These are phyloP conservation scores for Thelephora terrestris DNA, from an alignment of 1,284 basidiomycete species.

Conservation along the genomic window DNA sequence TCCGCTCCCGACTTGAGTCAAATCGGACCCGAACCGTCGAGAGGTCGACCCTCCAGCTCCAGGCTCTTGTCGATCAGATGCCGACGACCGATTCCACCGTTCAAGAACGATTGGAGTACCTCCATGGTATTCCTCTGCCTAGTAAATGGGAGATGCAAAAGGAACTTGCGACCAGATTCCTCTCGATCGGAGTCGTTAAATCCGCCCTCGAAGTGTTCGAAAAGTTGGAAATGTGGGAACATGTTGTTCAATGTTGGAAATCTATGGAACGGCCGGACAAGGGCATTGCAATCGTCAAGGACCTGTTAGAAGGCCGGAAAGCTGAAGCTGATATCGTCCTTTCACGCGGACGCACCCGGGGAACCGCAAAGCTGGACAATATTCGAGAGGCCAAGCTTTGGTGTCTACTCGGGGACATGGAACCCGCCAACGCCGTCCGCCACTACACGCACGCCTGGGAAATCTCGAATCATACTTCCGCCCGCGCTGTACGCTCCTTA, in stretches of 20 bases:
- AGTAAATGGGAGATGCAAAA: conserved; percentile 87
- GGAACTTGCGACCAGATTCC: conserved; percentile 77
- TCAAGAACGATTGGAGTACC: conserved; percentile 67
- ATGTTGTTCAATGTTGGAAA: conserved; percentile 80
- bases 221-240: conserved; percentile 94
- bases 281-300: conserved; percentile 70
- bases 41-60: conserved; percentile 80
- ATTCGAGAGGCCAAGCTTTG: conserved; percentile 86
- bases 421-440: conserved; percentile 52
- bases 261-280: conserved; percentile 70
- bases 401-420: conserved; percentile 93
- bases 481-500: conserved; percentile 84
- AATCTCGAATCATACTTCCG: conserved; percentile 70
- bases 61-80: conserved; percentile 93
- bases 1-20: conserved; percentile 83
- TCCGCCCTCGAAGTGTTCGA: conserved; percentile 89
- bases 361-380: conserved; percentile 44
- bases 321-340: conserved; percentile 72
- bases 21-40: conserved; percentile 85
- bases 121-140: conserved; percentile 73
- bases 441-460: conserved; percentile 85
- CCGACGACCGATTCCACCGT: conserved; percentile 69
- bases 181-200: conserved; percentile 75
- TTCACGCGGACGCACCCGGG: conserved; percentile 43
- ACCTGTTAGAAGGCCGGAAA: conserved; percentile 75